Evolutionary conservation across 1,284 basidiomycete genomes (phyloP).

Genomic region (Ceratobasidium sp.): DNA sequence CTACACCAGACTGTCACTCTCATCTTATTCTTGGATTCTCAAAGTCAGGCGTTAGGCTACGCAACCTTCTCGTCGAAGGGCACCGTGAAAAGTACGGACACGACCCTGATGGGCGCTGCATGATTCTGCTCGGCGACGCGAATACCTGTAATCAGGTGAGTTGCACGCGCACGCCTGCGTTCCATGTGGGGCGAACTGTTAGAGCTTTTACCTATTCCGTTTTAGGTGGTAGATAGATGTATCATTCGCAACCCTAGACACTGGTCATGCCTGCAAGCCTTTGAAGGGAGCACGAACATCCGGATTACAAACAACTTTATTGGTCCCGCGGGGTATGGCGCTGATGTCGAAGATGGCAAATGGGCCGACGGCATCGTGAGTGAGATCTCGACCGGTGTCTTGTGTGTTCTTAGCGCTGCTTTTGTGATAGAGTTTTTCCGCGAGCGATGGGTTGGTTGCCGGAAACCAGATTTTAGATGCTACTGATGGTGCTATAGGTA

Average conservation of each 20-base stretch:
- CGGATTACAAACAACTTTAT: slow-evolving; percentile 48
- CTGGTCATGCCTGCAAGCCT: slow-evolving; percentile 50
- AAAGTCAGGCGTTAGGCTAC: slow-evolving; percentile 46
- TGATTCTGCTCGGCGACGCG: slow-evolving; percentile 45
- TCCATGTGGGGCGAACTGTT: neutral
- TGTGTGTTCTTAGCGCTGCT: neutral
- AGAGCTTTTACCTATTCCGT: neutral
- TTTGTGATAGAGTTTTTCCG: slow-evolving; percentile 45
- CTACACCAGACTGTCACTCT: slow-evolving; percentile 43
- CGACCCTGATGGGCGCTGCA: slow-evolving; percentile 44
- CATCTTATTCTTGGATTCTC: slow-evolving; percentile 45
- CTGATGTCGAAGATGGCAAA: slow-evolving; percentile 44
- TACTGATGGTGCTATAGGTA: slow-evolving; percentile 49
- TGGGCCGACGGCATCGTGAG: slow-evolving; percentile 49
- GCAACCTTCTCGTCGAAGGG: slow-evolving; percentile 49
- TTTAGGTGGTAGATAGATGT: slow-evolving; percentile 48
- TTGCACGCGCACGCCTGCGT: no score
- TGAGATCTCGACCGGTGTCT: neutral
- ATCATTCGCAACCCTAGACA: slow-evolving; percentile 49
- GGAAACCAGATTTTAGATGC: slow-evolving; percentile 49
- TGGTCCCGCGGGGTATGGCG: slow-evolving; percentile 48
- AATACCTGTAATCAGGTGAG: slow-evolving; percentile 44
- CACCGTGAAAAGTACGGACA: slow-evolving; percentile 45
- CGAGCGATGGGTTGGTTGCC: slow-evolving; percentile 48
- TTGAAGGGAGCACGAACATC: slow-evolving; percentile 48